Percentiles rank a stretch among this genome's conserved stretches.
Conservation (phyloP, 495 filamentous ascomycete species). For the Tuber calosporum region DNA sequence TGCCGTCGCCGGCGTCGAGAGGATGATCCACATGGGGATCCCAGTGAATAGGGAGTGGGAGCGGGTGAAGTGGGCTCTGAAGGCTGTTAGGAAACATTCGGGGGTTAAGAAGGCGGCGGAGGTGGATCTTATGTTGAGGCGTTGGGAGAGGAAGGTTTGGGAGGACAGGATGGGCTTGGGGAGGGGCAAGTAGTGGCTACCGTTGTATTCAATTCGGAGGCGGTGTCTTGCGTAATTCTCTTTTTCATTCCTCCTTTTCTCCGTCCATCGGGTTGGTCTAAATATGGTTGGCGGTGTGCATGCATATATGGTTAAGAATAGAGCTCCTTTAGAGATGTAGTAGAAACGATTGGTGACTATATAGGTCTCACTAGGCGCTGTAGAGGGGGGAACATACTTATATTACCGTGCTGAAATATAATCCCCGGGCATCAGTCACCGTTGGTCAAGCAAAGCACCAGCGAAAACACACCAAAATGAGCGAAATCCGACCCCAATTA, state of each 20-base stretch:
- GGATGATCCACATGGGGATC: slow-evolving; percentile 12
- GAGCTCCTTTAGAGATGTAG: not conserved
- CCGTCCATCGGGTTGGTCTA: slow-evolving; percentile 1
- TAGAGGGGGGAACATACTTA: not conserved
- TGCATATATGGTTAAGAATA: not conserved
- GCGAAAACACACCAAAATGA: no score
- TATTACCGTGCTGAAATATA: not conserved
- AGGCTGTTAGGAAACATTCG: slow-evolving; percentile 11
- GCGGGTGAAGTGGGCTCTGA: slow-evolving; percentile 19
- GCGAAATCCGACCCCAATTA: no score
- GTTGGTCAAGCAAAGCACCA: no score
- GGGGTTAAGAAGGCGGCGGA: slow-evolving; percentile 18
- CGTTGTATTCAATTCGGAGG: not conserved
- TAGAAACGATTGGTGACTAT: not conserved
- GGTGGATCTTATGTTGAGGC: slow-evolving; percentile 15
- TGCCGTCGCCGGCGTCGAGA: slow-evolving; percentile 24
- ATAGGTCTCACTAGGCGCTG: not conserved
- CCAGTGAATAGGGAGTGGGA: slow-evolving; percentile 14
- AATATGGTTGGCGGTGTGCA: slow-evolving; percentile 8
- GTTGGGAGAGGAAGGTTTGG: slow-evolving; percentile 13
- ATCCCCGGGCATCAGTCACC: no score
- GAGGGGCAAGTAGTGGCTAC: not conserved
- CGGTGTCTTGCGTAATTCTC: not conserved
- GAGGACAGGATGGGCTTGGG: not conserved
- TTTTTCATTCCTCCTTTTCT: not conserved